Evolutionary conservation across 768 basidiomycete species (phyloP).

Genomic region (Dendrothele bispora): DNA sequence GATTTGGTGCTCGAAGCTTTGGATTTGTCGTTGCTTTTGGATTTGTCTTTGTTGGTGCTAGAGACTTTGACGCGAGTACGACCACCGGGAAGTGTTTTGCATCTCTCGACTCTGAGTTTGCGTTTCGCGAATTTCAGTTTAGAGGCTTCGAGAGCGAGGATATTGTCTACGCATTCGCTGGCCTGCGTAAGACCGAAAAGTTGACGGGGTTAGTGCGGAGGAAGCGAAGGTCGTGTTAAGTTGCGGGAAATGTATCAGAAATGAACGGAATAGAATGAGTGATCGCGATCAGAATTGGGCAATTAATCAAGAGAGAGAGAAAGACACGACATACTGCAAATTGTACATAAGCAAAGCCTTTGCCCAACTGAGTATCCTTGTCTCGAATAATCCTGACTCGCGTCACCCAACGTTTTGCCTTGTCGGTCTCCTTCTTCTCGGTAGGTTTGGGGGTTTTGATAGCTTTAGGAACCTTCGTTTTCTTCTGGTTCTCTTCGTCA

Average conservation of each 20-base stretch:
- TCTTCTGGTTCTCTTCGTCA: too few relatives aligned
- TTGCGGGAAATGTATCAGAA: too few relatives aligned
- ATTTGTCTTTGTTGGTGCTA: too few relatives aligned
- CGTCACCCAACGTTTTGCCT: conserved; percentile 63
- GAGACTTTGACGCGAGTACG: too few relatives aligned
- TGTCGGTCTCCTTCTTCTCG: conserved; percentile 12
- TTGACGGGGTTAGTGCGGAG: too few relatives aligned
- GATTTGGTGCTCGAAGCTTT: conserved; percentile 6
- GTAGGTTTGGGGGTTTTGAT: too few relatives aligned
- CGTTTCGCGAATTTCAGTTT: conserved; percentile 93
- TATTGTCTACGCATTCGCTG: conserved; percentile 87
- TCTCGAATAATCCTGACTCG: conserved; percentile 89
- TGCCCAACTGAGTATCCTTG: conserved; percentile 89
- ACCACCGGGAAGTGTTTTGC: conserved; percentile 67
- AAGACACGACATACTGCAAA: conserved; percentile 59
- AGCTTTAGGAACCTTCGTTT: too few relatives aligned
- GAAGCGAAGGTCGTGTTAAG: too few relatives aligned
- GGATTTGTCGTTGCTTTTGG: conserved; percentile 19
- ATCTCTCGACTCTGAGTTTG: conserved; percentile 86
- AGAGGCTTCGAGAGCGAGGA: conserved; percentile 73
- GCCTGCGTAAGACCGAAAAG: too few relatives aligned
- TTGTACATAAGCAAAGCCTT: conserved; percentile 93
- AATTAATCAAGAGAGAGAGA: not conserved
- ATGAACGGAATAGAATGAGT: too few relatives aligned
- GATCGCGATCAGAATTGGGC: not conserved